These are phyloP conservation scores for Gracilariopsis chorda DNA, from an alignment of 23 red algal genomes.

Conservation along the genomic window DNA sequence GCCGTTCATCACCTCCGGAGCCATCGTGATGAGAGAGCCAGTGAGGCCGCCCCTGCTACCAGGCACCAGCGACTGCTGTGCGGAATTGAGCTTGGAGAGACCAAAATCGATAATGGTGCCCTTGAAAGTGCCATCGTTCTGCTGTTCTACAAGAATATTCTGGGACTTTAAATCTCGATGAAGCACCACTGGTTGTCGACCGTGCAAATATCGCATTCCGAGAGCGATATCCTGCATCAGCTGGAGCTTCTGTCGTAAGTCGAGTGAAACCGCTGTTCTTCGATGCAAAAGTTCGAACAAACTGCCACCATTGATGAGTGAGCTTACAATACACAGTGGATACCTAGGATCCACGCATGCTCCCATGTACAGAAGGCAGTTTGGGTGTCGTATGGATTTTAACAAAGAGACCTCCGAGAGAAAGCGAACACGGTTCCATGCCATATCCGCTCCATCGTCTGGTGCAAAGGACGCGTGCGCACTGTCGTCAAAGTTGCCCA, in stretches of 20 bases:
- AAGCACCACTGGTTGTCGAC: constrained; percentile 66
- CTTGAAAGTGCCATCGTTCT: constrained; percentile 69
- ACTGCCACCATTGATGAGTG: constrained; percentile 90
- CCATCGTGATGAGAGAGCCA: constrained; percentile 78
- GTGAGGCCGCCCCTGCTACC: constrained; percentile 25
- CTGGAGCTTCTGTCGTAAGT: constrained; percentile 28
- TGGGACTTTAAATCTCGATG: constrained; percentile 90
- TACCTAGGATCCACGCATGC: constrained; percentile 76
- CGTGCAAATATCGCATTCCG: constrained; percentile 92
- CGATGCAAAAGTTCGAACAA: constrained; percentile 82
- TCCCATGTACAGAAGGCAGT: constrained; percentile 97
- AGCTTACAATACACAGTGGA: constrained; percentile 96
- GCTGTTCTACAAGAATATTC: constrained; percentile 82
- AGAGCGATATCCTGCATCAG: constrained; percentile 77
- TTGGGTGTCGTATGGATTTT: constrained; percentile 93
- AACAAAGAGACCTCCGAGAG: constrained; percentile 89
- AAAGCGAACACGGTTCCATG: constrained; percentile 60
- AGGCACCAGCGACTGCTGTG: constrained; percentile 49
- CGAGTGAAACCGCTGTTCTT: not conserved
- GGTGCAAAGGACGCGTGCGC: not conserved
- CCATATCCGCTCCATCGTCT: constrained; percentile 29
- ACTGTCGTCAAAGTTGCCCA: not conserved
- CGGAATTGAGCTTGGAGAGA: constrained; percentile 56
- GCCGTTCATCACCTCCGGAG: constrained; percentile 87
- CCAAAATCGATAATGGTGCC: constrained; percentile 74